Conservation (phyloP, 1,284 basidiomycete species). For the Pseudozyma pruni region DNA sequence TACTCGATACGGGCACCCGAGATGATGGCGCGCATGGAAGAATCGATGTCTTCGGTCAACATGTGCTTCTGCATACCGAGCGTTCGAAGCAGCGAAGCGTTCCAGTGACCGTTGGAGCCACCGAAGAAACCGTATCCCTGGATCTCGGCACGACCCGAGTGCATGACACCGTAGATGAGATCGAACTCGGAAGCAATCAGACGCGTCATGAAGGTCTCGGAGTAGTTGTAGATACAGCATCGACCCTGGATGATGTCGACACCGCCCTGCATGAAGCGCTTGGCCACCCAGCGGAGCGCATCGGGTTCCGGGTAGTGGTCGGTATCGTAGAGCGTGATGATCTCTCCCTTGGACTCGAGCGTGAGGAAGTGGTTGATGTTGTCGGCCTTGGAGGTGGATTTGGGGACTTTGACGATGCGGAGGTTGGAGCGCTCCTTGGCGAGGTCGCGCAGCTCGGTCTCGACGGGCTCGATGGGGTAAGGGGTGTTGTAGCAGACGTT, state of each 20-base stretch:
- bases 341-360: slow-evolving; percentile 49
- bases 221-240: slow-evolving; percentile 61
- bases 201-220: slow-evolving; percentile 47
- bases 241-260: slow-evolving; percentile 62
- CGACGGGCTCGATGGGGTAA: slow-evolving; percentile 51
- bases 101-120: slow-evolving; percentile 64
- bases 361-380: slow-evolving; percentile 62
- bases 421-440: slow-evolving; percentile 46
- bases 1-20: slow-evolving; percentile 60
- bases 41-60: slow-evolving; percentile 63
- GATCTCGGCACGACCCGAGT: slow-evolving; percentile 56
- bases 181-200: slow-evolving; percentile 61
- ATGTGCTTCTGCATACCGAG: slow-evolving; percentile 58
- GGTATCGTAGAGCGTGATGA: slow-evolving; percentile 60
- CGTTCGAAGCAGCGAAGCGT: slow-evolving; percentile 54
- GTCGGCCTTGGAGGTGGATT: slow-evolving; percentile 58
- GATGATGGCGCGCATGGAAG: slow-evolving; percentile 58
- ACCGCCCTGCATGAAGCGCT: slow-evolving; percentile 56
- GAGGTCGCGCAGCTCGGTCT: slow-evolving; percentile 45
- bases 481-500: slow-evolving; percentile 63
- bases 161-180: slow-evolving; percentile 59
- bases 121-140: slow-evolving; percentile 61
- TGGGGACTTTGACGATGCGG: slow-evolving; percentile 55
- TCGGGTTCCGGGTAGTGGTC: slow-evolving; percentile 58
- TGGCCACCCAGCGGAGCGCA: slow-evolving; percentile 58